phyloP scores from a whole-genome alignment of 1,284 basidiomycete species.

The Ganoderma lingzhi region DNA sequence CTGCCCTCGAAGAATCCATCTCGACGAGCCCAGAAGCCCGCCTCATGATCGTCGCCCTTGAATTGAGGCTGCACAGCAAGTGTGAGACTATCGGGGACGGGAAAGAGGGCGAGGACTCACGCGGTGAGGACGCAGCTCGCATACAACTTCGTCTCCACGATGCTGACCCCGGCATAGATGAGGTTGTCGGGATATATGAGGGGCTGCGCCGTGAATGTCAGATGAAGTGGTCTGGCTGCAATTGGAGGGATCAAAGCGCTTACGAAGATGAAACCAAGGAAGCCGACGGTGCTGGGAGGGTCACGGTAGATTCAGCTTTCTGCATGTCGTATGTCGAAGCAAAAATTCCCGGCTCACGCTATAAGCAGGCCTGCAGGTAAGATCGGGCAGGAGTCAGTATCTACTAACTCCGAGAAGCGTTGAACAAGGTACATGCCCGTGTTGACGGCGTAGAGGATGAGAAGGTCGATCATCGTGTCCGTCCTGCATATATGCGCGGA shows the following conservation, averaged over 20 bases:
- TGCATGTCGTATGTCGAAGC: not conserved
- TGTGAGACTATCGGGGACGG: not conserved
- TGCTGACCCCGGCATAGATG: conserved; percentile 11
- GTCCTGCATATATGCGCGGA: not conserved
- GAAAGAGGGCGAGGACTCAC: not conserved
- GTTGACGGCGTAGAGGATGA: conserved; percentile 14
- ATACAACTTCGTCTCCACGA: conserved; percentile 8
- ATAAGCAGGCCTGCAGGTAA: not conserved
- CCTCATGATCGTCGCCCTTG: not conserved
- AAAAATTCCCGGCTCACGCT: not conserved
- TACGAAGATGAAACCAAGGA: conserved; percentile 6
- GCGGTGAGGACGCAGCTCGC: conserved; percentile 10
- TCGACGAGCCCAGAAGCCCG: not conserved
- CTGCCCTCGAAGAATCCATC: not conserved
- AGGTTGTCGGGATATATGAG: conserved; percentile 1
- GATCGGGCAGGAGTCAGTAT: not conserved
- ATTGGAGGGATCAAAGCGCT: not conserved
- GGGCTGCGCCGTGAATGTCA: not conserved
- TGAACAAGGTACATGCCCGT: not conserved
- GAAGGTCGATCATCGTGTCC: conserved; percentile 4
- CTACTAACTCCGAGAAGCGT: rapidly evolving
- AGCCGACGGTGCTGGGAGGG: conserved; percentile 2
- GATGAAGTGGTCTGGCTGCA: not conserved
- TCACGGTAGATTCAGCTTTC: not conserved
- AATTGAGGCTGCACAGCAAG: not conserved